Evolutionary conservation across 139 green algal species (phyloP).

Genomic region (Medakamo hakoo): DNA sequence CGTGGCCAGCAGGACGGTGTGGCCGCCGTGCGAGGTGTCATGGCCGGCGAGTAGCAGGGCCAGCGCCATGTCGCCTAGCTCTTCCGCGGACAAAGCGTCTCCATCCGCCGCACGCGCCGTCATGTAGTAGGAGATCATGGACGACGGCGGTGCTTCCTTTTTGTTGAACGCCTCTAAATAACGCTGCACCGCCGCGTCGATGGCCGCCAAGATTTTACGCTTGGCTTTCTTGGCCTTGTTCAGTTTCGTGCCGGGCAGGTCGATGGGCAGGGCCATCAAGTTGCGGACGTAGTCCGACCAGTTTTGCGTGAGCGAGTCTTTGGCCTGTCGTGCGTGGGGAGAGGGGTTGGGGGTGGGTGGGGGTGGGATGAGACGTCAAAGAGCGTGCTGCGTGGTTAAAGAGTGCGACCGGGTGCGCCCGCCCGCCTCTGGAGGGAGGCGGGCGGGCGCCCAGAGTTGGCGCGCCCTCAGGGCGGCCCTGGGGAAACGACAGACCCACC

Average conservation of each 20-base stretch:
- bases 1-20: background rate
- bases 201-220: background rate
- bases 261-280: background rate
- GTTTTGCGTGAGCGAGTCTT: too few relatives aligned
- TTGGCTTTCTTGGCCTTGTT: too few relatives aligned
- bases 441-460: too few relatives aligned
- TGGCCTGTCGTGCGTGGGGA: background rate
- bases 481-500: too few relatives aligned
- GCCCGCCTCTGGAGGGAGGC: too few relatives aligned
- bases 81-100: background rate
- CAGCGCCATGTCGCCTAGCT: background rate
- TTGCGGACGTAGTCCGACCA: background rate
- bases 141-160: too few relatives aligned
- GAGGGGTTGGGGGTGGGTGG: too few relatives aligned
- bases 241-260: background rate
- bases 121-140: background rate
- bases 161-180: background rate
- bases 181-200: background rate
- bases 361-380: too few relatives aligned
- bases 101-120: background rate
- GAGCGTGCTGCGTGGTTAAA: too few relatives aligned
- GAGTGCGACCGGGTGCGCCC: too few relatives aligned
- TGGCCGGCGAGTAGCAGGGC: background rate
- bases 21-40: background rate
- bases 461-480: too few relatives aligned